A percentile compares a stretch with the other conserved stretches of the same genome.
Evolutionary conservation across 805 yeast species (phyloP).

Genomic region (Myxozyma neglecta): DNA sequence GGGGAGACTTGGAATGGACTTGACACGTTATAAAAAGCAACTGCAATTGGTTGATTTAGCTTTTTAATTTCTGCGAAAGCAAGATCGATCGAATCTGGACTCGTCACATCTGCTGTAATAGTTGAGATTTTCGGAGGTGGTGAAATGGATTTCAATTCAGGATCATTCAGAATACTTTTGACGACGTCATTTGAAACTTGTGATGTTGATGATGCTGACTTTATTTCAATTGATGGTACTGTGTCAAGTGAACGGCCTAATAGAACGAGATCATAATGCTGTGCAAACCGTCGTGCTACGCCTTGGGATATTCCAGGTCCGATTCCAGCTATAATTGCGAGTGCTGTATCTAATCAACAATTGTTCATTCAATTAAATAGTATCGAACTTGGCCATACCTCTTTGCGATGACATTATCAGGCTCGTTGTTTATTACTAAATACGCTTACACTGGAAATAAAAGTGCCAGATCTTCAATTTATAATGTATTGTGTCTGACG

Average conservation of each 20-base stretch:
- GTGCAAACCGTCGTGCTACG: conserved; percentile 19
- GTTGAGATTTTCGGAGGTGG: conserved; percentile 8
- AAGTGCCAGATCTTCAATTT: background rate
- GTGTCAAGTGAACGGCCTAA: conserved; percentile 18
- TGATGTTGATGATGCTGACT: background rate
- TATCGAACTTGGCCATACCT: background rate
- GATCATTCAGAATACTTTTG: conserved; percentile 3
- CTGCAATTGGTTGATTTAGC: conserved; percentile 18
- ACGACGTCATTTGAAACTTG: background rate
- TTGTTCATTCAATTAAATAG: too few species aligned
- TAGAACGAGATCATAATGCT: conserved; percentile 17
- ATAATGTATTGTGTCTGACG: background rate
- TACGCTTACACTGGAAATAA: background rate
- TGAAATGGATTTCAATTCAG: background rate
- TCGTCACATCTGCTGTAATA: conserved; percentile 21
- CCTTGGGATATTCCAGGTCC: conserved; percentile 26
- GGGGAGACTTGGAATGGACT: conserved; percentile 15
- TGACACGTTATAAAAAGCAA: conserved; percentile 26
- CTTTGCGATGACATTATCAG: conserved; percentile 1
- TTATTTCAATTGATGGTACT: background rate
- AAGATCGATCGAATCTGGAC: background rate
- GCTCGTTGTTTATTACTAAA: background rate
- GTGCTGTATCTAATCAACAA: conserved; percentile 3
- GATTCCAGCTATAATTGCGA: conserved; percentile 26
- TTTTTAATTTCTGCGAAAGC: conserved; percentile 3